Evolutionary conservation across 2,329 filamentous ascomycete species (phyloP), one percentile per base, ranked within the genome.

Genomic region (Tolypocladium tundrense): DNA sequence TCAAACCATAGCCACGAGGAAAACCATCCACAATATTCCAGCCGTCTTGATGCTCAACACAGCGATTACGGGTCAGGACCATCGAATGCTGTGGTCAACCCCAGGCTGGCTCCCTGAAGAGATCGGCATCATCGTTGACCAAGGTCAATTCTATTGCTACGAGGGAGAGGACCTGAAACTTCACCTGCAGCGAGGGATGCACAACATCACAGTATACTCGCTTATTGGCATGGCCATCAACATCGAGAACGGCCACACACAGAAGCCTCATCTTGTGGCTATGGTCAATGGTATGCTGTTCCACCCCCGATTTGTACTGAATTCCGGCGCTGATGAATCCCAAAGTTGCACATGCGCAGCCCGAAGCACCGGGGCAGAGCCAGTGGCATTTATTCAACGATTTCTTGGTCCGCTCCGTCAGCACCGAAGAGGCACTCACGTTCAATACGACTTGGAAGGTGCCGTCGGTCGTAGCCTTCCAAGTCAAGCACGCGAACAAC

Each of bases 371-470:
- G 1, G 77, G 76, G 4, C 80, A 85, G 62, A 87, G 84, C 66
- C 87, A 88, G 65, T 99, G 95, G 95, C 91, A 97, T 72, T 75
- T 99, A 1, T 97, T 99, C 76, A 99, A 99, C 65, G 94, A 99
- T 73, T 99, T 99, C 67, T 75, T 96, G 41, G 95, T 99, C 27
- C 85, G 89, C 14, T 86, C 88, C 11, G 84, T 96, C 19, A 84
- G 87, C 39, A 82, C 84, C 35, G 87, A 91, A 60, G 93, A 99
- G 69, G 95, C 93, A 0, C 77, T 97, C 21, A 86, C 88, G 31
- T 99, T 97, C 72, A 92, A 93, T 61, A 85, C 91, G 4, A 82
- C 86, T 21, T 99, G 94, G 94, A 99, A 97, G 75, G 80, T 91
- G 54, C 94, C 94, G 0, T 91, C 90, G 14, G 88, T 97, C 6